Evolutionary conservation across 2,329 filamentous ascomycete genomes (phyloP), one percentile per base, ranked within the genome.

Genomic region (Fusarium begoniae): DNA sequence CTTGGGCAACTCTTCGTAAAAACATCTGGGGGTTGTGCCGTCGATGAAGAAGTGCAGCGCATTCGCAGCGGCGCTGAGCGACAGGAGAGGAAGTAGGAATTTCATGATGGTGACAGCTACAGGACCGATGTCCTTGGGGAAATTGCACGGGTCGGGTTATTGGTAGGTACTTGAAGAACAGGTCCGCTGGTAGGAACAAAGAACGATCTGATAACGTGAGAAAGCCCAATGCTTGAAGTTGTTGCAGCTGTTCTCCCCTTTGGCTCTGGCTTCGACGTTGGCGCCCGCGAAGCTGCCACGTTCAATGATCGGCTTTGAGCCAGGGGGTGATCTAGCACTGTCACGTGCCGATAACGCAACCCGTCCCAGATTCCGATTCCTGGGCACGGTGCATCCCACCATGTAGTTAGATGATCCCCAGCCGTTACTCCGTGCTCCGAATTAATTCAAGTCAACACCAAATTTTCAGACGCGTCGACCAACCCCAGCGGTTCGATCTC

Each of bases 1-100:
- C 87, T 98, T 98, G 75, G 96, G 95, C 68, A 99, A 90, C 84
- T 98, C 96, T 86, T 99, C 96, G 85, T 93, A 97, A 90, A 99
- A 99, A 86, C 96, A 99, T 86, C 97, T 98, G 77, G 94, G 92
- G 75, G 90, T 86, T 56, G 90, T 89, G 79, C 93, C 94, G 82
- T 98, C 95, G 83, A 98, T 92, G 87, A 93, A 98, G 88, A 99
- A 97, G 90, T 97, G 96, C 67, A 99, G 90, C 64, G 95, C 95
- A 81, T 95, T 93, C 72, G 93, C 90, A 69, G 88, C 85, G 64
- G 87, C 84, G 83, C 85, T 85, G 83, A 95, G 86, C 70, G 92
- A 87, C 80, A 94, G 87, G 75, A 94, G 83, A 68, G 93, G 84
- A 71, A 93, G 85, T 79, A 93, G 83, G 69, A 85, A 81, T 82